phyloP scores from a whole-genome alignment of 371 early-diverging fungal genomes.

The Entomophthora muscae region DNA sequence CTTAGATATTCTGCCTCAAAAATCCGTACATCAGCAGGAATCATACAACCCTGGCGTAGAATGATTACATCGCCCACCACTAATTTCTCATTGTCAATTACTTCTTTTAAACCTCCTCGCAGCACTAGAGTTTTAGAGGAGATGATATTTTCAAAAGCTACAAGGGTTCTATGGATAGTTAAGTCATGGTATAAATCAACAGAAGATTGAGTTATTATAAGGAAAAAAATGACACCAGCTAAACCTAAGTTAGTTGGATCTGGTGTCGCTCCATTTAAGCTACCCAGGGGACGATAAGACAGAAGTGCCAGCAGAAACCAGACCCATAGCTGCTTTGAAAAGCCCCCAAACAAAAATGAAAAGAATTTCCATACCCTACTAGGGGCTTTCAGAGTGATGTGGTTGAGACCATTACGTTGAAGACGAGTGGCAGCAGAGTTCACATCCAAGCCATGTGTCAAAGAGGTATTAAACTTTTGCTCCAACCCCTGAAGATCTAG shows the following conservation, averaged over 20 bases:
- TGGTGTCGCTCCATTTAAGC: constrained; percentile 14
- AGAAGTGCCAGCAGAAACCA: constrained; percentile 22
- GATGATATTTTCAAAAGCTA: not conserved
- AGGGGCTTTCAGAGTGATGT: constrained; percentile 17
- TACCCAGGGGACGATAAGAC: constrained; percentile 18
- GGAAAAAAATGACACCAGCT: constrained; percentile 15
- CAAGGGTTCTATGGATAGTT: constrained; percentile 20
- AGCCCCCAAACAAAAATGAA: constrained; percentile 22
- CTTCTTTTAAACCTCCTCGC: not conserved
- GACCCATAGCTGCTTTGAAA: constrained; percentile 21
- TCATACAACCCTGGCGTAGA: constrained; percentile 67
- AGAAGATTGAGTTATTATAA: constrained; percentile 3
- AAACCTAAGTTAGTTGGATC: constrained; percentile 18
- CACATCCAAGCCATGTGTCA: constrained; percentile 21
- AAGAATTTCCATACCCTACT: not conserved
- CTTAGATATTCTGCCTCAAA: constrained; percentile 64
- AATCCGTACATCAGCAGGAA: constrained; percentile 78
- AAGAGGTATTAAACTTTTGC: constrained; percentile 23
- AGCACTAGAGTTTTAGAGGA: not conserved
- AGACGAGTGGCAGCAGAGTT: constrained; percentile 19
- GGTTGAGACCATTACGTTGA: constrained; percentile 25
- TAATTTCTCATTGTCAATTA: constrained; percentile 23
- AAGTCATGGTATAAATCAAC: constrained; percentile 6
- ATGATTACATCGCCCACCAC: constrained; percentile 78
- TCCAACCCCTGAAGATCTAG: constrained; percentile 17